Evolutionary conservation across 179 eudicot species (phyloP), one percentile per base, ranked within the genome.

Genomic region (Kewa caespitosa): DNA sequence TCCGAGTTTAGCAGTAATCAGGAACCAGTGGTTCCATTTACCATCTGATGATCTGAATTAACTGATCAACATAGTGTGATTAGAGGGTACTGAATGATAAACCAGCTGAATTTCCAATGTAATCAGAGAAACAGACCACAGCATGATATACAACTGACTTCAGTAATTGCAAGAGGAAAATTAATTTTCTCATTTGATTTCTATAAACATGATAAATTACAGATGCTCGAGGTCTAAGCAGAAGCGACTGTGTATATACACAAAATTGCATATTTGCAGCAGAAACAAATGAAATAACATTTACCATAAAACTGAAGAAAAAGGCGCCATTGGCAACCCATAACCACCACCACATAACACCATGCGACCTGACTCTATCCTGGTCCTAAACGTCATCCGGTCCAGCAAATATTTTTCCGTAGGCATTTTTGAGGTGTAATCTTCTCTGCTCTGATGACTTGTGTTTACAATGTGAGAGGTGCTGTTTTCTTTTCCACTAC

Each of bases 361-460:
- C 85, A 96, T 78, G 76, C 90, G 70, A 43, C 99, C 99, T 4
- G 94, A 89, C 43, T 93, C 96, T 61, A 86, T 86, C 75, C 90
- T 86, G 84, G 81, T 87, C 78, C 80, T 89, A 74, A 79, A 87
- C 10, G 70, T 59, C 64, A 90, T 80, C 82, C 83, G 84, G 70
- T 93, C 94, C 20, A 88, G 67, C 82, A 93, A 80, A 34, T 87
- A 60, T 64, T 75, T 75, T 70, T 93, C 94, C 18, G 38, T 9
- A 0, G 75, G 73, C 8, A 74, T 70, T 60, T 78, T 77, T 37
- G 74, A 37, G 6, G 60, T 74, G 77, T 83, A 84, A 18, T 74
- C 87, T 67, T 81, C 87, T 42, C 79, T 31, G 39, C 75, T 81
- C 60, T 17, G 42, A 75, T 79, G 81, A 74, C 43, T 75, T 57